Percentiles rank a stretch among this genome's conserved stretches.
These are phyloP conservation scores for Williopsis jadinii DNA, from an alignment of 1,139 yeast genomes.

Conservation along the genomic window DNA sequence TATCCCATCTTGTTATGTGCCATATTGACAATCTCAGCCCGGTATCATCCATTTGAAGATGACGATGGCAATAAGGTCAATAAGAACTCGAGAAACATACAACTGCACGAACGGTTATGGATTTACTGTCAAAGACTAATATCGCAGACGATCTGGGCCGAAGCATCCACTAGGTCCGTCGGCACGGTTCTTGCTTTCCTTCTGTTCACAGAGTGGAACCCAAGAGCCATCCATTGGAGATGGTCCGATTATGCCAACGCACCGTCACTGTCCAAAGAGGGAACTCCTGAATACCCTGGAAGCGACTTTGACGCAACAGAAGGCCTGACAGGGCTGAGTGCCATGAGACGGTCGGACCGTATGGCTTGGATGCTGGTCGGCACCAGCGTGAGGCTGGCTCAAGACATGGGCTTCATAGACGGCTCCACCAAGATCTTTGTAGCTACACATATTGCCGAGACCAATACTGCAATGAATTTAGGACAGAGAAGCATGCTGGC, in stretches of 20 bases:
- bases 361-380: conserved; percentile 96
- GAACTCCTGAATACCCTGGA: conserved; percentile 28
- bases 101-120: conserved; percentile 77
- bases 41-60: conserved; percentile 57
- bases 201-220: conserved; percentile 92
- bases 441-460: conserved; percentile 82
- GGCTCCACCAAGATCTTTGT: conserved; percentile 66
- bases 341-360: conserved; percentile 78
- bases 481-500: conserved; percentile 64
- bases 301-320: conserved; percentile 32
- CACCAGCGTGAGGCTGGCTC: conserved; percentile 78
- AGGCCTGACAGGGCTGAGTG: conserved; percentile 68
- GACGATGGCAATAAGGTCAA: conserved; percentile 21
- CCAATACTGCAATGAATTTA: conserved; percentile 64
- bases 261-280: background rate
- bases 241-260: conserved; percentile 83
- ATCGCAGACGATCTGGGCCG: conserved; percentile 92
- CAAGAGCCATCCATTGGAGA: conserved; percentile 86
- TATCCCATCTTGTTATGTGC: conserved; percentile 80
- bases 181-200: conserved; percentile 84
- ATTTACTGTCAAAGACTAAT: conserved; percentile 73
- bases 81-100: conserved; percentile 37
- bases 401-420: conserved; percentile 78
- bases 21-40: conserved; percentile 68
- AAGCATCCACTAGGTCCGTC: conserved; percentile 78